Conservation (phyloP, 345 rosid species). For the Durio zibethinus region DNA sequence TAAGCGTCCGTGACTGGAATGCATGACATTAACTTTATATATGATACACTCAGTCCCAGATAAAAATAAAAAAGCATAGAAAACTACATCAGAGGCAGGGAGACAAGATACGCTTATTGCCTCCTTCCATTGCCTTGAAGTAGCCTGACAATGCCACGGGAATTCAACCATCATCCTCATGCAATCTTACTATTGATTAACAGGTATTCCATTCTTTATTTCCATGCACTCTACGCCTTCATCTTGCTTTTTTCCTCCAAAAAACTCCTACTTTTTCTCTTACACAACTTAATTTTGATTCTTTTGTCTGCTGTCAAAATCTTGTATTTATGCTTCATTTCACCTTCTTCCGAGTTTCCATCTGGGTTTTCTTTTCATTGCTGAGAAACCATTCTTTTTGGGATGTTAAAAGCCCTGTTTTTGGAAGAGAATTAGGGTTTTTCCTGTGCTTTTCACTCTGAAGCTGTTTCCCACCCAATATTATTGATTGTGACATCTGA, state of each 20-base stretch:
- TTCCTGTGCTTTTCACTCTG: background rate
- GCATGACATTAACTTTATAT: too few species aligned
- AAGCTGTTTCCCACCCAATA: background rate
- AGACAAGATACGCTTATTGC: too few species aligned
- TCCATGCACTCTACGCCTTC: background rate
- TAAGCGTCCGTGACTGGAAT: too few species aligned
- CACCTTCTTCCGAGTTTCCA: conserved; percentile 19
- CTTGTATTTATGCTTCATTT: conserved; percentile 16
- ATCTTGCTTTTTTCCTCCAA: background rate
- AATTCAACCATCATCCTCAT: background rate
- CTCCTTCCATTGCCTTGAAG: too few species aligned
- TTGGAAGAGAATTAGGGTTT: conserved; percentile 11
- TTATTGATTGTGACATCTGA: conserved; percentile 19
- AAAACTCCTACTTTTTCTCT: too few species aligned
- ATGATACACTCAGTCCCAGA: too few species aligned
- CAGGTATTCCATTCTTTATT: background rate
- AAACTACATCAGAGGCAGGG: too few species aligned
- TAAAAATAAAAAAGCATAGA: too few species aligned
- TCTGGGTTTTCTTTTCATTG: conserved; percentile 34
- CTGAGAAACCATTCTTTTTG: conserved; percentile 5
- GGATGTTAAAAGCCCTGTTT: background rate
- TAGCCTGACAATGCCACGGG: background rate
- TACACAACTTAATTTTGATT: background rate
- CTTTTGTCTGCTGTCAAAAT: conserved; percentile 10
- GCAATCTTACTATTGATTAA: too few species aligned